phyloP scores from a whole-genome alignment of 768 basidiomycete species.

The Boletus rex-veris region DNA sequence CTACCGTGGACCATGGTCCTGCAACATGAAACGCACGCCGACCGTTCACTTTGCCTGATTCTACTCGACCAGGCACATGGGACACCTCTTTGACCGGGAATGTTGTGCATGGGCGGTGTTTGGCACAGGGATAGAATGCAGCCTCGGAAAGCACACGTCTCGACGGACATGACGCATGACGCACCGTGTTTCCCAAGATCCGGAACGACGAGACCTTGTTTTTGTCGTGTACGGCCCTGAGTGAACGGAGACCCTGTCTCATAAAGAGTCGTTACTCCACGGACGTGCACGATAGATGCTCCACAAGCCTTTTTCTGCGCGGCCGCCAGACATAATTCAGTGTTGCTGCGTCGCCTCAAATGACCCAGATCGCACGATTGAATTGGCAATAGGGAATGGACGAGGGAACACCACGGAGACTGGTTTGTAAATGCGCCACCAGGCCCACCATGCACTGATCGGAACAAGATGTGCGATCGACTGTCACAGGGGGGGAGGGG shows the following conservation, averaged over 20 bases:
- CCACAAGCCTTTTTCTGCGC: constrained; percentile 16
- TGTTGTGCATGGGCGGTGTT: constrained; percentile 1
- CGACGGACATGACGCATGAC: constrained; percentile 25
- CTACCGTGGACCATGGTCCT: background rate
- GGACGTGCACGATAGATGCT: constrained; percentile 17
- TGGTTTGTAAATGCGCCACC: constrained; percentile 15
- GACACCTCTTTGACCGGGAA: background rate
- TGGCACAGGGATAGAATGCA: constrained; percentile 13
- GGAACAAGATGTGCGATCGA: constrained; percentile 25
- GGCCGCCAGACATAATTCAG: constrained; percentile 8
- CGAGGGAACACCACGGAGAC: constrained; percentile 27
- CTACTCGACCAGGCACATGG: constrained; percentile 6
- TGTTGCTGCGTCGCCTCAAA: constrained; percentile 19
- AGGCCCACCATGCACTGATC: constrained; percentile 22
- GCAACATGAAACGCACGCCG: constrained; percentile 9
- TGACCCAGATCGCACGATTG: constrained; percentile 10
- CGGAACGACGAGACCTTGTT: background rate
- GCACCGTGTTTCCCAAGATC: constrained; percentile 2
- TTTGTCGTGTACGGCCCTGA: constrained; percentile 1
- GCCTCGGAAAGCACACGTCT: background rate
- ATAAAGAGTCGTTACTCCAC: constrained; percentile 15
- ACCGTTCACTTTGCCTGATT: background rate
- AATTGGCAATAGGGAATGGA: constrained; percentile 26
- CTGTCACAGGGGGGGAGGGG: constrained; percentile 6
- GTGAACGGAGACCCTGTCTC: constrained; percentile 19